Percentiles rank a stretch among this genome's conserved stretches.
phyloP scores from a whole-genome alignment of 257 asterid species.

The Nicotiana attenuata region DNA sequence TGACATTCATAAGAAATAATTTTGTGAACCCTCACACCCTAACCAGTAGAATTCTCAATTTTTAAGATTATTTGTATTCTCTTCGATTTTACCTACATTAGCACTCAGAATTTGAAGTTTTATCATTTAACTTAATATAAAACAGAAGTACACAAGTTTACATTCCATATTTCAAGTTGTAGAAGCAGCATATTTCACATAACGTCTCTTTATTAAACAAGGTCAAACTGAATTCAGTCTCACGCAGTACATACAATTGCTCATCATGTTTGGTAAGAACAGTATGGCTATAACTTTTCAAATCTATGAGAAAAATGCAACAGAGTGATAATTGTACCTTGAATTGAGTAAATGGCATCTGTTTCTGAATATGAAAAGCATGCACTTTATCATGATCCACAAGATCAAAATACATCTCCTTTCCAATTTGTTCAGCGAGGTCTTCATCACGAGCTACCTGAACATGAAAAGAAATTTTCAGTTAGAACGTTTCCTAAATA shows the following conservation, averaged over 20 bases:
- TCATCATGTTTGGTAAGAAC: not conserved
- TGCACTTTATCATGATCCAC: constrained; percentile 85
- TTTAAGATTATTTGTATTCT: not conserved
- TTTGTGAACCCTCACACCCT: not conserved
- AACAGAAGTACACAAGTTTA: not conserved
- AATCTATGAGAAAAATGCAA: not conserved
- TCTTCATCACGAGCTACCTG: constrained; percentile 86
- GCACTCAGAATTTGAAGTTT: not conserved
- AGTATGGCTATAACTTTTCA: not conserved
- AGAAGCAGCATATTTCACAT: not conserved
- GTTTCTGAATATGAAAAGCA: constrained; percentile 62
- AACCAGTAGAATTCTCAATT: not conserved
- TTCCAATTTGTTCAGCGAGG: constrained; percentile 63
- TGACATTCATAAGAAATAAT: not conserved
- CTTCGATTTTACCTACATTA: not conserved
- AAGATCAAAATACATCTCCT: constrained; percentile 74
- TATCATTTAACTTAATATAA: not conserved
- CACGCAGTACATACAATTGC: not conserved
- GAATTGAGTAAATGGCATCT: constrained; percentile 47
- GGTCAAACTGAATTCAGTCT: not conserved
- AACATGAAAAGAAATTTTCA: not conserved
- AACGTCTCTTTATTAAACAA: not conserved
- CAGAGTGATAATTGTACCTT: constrained; percentile 42
- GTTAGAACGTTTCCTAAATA: not conserved
- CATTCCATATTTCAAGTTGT: not conserved